phyloP scores from a whole-genome alignment of 1,139 yeast genomes.

The Yamadazyma triangularis region DNA sequence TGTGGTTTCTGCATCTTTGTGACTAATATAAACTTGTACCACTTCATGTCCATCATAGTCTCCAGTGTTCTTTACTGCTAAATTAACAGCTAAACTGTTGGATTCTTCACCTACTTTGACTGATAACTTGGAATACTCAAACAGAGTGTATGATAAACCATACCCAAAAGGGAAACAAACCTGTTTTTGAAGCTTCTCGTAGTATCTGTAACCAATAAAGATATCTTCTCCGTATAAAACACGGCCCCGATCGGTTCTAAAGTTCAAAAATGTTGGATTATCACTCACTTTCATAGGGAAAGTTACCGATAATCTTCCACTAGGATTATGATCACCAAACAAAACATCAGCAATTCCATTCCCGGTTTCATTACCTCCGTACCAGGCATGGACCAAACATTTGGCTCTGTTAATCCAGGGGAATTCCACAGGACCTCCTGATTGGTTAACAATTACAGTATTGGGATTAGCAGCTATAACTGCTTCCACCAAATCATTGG shows the following conservation, averaged over 20 bases:
- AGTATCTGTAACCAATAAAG: conserved; percentile 57
- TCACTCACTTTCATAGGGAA: conserved; percentile 43
- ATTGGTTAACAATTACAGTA: conserved; percentile 52
- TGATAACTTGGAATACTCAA: conserved; percentile 18
- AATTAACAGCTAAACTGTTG: conserved; percentile 15
- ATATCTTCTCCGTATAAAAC: conserved; percentile 55
- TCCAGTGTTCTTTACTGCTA: conserved; percentile 40
- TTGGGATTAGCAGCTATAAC: conserved; percentile 47
- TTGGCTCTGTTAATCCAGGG: conserved; percentile 50
- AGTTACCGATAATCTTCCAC: conserved; percentile 28
- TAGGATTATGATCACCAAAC: conserved; percentile 22
- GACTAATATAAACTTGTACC: conserved; percentile 42
- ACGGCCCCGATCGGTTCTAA: conserved; percentile 39
- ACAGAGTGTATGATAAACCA: conserved; percentile 56
- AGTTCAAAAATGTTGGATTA: conserved; percentile 43
- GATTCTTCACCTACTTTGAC: conserved; percentile 12
- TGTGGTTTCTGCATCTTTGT: conserved; percentile 32
- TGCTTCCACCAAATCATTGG: conserved; percentile 44
- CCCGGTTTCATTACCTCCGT: conserved; percentile 29
- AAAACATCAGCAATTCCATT: conserved; percentile 22
- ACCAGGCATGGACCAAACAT: conserved; percentile 49
- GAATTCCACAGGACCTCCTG: conserved; percentile 62
- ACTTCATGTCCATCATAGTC: conserved; percentile 38
- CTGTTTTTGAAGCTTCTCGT: conserved; percentile 43
- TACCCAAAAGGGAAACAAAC: conserved; percentile 60